Percentiles rank a stretch among this genome's conserved stretches.
These are phyloP conservation scores for Kazachstania sp. DNA, from an alignment of 1,139 yeast genomes.

Conservation along the genomic window DNA sequence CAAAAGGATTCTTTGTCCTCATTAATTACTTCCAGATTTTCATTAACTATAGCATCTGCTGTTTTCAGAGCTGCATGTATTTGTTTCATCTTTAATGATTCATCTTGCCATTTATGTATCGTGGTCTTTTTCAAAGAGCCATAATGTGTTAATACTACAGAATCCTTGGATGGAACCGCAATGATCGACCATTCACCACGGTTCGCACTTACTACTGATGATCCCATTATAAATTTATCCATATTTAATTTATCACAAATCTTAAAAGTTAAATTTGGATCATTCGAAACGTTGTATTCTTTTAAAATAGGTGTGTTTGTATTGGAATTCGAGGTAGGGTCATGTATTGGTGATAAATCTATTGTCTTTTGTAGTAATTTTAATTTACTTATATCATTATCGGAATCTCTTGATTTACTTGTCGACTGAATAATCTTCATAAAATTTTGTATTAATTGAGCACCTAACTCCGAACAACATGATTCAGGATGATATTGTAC, in stretches of 20 bases:
- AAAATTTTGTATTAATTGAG: conserved; percentile 51
- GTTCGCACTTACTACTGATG: conserved; percentile 22
- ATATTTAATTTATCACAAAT: conserved; percentile 16
- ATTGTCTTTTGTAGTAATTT: conserved; percentile 11
- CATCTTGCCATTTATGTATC: conserved; percentile 25
- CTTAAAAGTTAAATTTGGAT: conserved; percentile 17
- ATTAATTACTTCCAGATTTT: conserved; percentile 9
- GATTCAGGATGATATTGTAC: conserved; percentile 98
- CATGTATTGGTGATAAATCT: conserved; percentile 17
- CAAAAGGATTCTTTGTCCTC: conserved; percentile 26
- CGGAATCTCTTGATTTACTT: too few species aligned
- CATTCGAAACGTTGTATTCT: conserved; percentile 8
- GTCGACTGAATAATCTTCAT: conserved; percentile 41
- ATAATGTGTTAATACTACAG: conserved; percentile 58
- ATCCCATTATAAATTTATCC: conserved; percentile 26
- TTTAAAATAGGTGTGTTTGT: background rate
- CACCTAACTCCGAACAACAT: conserved; percentile 69
- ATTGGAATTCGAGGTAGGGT: background rate
- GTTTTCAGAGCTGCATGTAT: conserved; percentile 5
- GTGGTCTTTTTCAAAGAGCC: conserved; percentile 30
- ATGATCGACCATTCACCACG: conserved; percentile 78
- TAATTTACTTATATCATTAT: background rate
- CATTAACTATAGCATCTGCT: background rate
- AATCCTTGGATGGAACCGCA: conserved; percentile 54
- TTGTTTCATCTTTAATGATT: conserved; percentile 8